Base-by-base conservation (phyloP, 2,329 filamentous ascomycete species). In the Phialophora verrucosa region DNA sequence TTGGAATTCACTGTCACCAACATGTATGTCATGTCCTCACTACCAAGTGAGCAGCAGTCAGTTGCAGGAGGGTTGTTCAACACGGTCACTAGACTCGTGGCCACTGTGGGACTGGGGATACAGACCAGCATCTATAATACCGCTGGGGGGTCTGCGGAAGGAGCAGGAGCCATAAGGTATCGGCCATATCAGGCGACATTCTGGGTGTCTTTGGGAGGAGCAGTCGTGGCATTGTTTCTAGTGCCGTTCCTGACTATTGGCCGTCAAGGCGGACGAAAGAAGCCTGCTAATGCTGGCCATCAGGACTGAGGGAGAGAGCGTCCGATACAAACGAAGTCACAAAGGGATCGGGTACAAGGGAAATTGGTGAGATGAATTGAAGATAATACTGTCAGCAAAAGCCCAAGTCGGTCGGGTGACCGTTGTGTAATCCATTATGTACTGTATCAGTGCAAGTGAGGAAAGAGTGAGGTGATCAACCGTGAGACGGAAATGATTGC, bases 1-100 rank as follows among this genome's bases (percentile, higher is more conserved):
- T 84, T 91, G 38, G 85, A 90, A 65, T 91, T 90, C 75, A 90
- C 90, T 66, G 88, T 91, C 25, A 84, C 86, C 3, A 91, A 91
- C 83, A 88, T 91, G 84, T 91, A 90, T 69, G 88, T 91, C 62
- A 86, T 90, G 81, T 87, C 86, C 3, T 86, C 85, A 0, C 83
- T 91, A 60, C 87, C 87, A 0, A 75, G 79, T 1, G 80, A 84
- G n/a, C 85, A 89, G 69, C 87, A 91, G 71, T 87, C 86, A 0
- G 83, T 90, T 14, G 88, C 88, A 0, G 88, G 88, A 5, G 88
- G 87, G 0, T 86, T 91, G 49, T 87, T 91, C 72, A 89, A 90
- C 74, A 90, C 89, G 2, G 81, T 88, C 25, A 85, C 86, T 50
- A 84, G 87, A 63, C 78, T 90, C 3, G 84, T 83, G 57, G 82